These are phyloP conservation scores for Quercus phellos DNA, from an alignment of 331 rosid genomes.

Conservation along the genomic window DNA sequence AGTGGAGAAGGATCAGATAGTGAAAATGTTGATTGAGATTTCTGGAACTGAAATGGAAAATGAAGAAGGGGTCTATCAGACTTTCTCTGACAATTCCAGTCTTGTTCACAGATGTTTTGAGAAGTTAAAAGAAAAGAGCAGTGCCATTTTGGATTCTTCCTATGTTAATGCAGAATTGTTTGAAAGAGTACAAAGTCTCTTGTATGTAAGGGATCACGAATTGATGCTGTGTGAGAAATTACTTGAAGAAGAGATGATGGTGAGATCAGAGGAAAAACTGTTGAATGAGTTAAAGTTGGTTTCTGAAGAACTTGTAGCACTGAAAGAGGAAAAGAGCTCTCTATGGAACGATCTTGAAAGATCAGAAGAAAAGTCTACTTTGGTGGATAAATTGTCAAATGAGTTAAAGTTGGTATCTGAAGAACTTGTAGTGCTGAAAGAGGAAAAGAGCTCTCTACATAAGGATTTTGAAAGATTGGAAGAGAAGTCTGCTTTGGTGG, in stretches of 20 bases:
- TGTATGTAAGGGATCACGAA: slow-evolving; percentile 64
- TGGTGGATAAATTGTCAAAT: slow-evolving; percentile 5
- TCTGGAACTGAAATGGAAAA: slow-evolving; percentile 54
- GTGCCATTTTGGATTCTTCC: slow-evolving; percentile 34
- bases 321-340: too few species aligned
- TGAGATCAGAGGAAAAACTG: slow-evolving; percentile 40
- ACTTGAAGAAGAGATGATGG: slow-evolving; percentile 64
- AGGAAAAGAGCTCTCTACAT: too few species aligned
- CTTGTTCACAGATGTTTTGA: slow-evolving; percentile 44
- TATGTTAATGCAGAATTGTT: slow-evolving; percentile 44
- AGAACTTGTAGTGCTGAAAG: too few species aligned
- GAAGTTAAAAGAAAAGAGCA: slow-evolving; percentile 49
- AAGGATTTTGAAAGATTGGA: too few species aligned
- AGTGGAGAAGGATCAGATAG: slow-evolving; percentile 54
- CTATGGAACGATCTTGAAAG: too few species aligned
- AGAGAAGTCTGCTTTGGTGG: neutral
- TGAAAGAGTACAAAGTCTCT: slow-evolving; percentile 60
- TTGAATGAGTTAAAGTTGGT: too few species aligned
- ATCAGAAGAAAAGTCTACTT: too few species aligned
- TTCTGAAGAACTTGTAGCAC: too few species aligned
- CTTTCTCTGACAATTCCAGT: slow-evolving; percentile 30
- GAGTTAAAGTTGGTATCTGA: too few species aligned
- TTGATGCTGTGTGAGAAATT: slow-evolving; percentile 57
- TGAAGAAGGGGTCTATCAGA: slow-evolving; percentile 41
- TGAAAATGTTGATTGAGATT: slow-evolving; percentile 56